Conservation (phyloP, 2,329 filamentous ascomycete species). For the Tolypocladium paradoxum region DNA sequence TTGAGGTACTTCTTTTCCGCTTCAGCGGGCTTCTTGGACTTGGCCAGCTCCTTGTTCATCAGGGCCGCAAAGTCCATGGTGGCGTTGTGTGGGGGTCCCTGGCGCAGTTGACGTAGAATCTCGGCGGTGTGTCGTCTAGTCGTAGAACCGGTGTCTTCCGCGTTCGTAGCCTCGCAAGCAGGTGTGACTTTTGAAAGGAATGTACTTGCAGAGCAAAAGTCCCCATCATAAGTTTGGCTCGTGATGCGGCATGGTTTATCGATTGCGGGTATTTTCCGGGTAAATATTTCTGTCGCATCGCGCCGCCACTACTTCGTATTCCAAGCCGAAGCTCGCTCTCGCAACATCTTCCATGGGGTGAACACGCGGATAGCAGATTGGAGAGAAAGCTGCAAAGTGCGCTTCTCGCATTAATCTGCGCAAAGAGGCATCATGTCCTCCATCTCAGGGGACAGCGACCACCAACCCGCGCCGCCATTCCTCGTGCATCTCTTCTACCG, state of each 20-base stretch:
- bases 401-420: background rate
- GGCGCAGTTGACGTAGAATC: background rate
- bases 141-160: background rate
- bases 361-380: background rate
- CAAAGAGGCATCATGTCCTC: constrained; percentile 11
- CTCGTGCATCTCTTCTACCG: constrained; percentile 79
- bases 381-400: background rate
- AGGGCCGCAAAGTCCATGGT: constrained; percentile 91
- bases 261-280: constrained; percentile 17
- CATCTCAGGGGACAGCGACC: constrained; percentile 37
- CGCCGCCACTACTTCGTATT: background rate
- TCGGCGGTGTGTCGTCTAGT: background rate
- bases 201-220: background rate
- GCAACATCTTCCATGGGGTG: background rate
- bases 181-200: background rate
- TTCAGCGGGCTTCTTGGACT: constrained; percentile 48
- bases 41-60: constrained; percentile 87
- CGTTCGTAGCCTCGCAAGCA: background rate
- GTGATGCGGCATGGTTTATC: constrained; percentile 6
- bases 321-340: background rate
- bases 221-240: background rate
- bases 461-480: constrained; percentile 67
- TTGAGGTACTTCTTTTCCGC: constrained; percentile 66
- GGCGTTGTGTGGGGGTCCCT: constrained; percentile 2
- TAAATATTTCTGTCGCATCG: constrained; percentile 1